Base-by-base conservation (phyloP, 768 basidiomycete genomes). In the Saitozyma podzolica region DNA sequence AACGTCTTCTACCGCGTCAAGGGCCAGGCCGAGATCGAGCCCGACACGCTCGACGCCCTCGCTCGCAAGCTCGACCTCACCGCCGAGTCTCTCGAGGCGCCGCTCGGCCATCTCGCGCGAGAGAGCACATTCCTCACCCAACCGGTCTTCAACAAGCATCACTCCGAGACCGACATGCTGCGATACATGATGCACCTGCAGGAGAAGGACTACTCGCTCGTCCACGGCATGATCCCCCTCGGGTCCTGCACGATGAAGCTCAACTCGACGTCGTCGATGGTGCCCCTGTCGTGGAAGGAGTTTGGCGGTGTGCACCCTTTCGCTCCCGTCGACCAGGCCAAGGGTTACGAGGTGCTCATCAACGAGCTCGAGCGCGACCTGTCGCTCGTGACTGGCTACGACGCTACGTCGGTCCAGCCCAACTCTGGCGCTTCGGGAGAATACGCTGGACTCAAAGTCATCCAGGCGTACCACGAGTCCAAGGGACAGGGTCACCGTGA, bases 341-440 rank as follows among this genome's bases (percentile, higher is more conserved):
- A 87, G 70, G 96, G 96, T 3, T 99, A 98, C 78, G 83, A 83
- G 58, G 82, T 85, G 59, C 83, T 98, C 51, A 89, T 98, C 76
- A 86, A 87, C 82, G 96, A 98, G 83, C 83, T 99, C 60, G 92
- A 95, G 78, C 80, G 84, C 19, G 91, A 97, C 81, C 84, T 99
- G 8, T 91, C 91, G 83, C 89, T 85, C 73, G 91, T 98, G 63
- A 98, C 96, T 11, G 96, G 96, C n/a, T 96, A 97, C 82, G 85
- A 91, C 67, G 87, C 92, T 17, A 92, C 92, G 63, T 94, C 92
- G 0, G 84, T 99, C n/a, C 96, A 99, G 78, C 96, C 96, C 42
- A 99, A 99, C 80, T 98, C 96, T 13, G 96, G 96, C 50, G 96
- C 96, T 16, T 91, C 93, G 63, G 96, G 96, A 37, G 96, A 99